Evolutionary conservation across 352 stramenopile genomes (phyloP).

Genomic region (Phytophthora ramorum): DNA sequence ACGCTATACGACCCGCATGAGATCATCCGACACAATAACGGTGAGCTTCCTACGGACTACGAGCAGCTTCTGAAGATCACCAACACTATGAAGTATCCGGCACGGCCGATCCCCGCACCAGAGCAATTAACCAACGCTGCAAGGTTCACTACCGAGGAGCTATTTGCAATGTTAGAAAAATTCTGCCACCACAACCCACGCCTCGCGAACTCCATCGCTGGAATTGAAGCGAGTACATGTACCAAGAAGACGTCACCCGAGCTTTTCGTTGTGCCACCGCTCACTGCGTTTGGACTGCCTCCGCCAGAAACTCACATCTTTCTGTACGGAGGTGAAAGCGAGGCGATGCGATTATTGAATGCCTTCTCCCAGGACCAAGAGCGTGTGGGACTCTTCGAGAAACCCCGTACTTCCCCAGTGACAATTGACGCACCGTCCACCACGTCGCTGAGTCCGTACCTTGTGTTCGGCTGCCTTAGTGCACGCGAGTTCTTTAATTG

Average conservation of each 20-base stretch:
- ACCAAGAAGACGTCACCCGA: slow-evolving; percentile 3
- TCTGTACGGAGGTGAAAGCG: slow-evolving; percentile 62
- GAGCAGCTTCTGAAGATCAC: slow-evolving; percentile 64
- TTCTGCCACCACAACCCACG: slow-evolving; percentile 26
- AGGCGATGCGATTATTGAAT: slow-evolving; percentile 55
- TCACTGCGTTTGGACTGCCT: slow-evolving; percentile 50
- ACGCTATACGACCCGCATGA: slow-evolving; percentile 70
- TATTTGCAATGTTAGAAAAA: slow-evolving; percentile 41
- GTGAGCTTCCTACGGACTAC: slow-evolving; percentile 52
- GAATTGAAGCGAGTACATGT: slow-evolving; percentile 21
- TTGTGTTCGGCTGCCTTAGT: slow-evolving; percentile 92
- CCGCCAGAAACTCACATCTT: slow-evolving; percentile 48
- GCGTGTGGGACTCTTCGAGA: slow-evolving; percentile 94
- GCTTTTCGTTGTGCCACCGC: slow-evolving; percentile 48
- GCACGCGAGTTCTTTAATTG: slow-evolving; percentile 79
- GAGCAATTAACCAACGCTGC: slow-evolving; percentile 29
- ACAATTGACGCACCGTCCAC: slow-evolving; percentile 88
- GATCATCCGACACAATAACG: slow-evolving; percentile 58
- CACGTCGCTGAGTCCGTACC: slow-evolving; percentile 94
- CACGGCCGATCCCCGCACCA: slow-evolving; percentile 48
- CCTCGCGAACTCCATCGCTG: slow-evolving; percentile 32
- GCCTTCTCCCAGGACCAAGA: slow-evolving; percentile 66
- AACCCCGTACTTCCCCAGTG: slow-evolving; percentile 94
- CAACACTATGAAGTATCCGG: slow-evolving; percentile 57
- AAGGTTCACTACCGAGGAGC: slow-evolving; percentile 28